Percentiles rank a stretch among this genome's conserved stretches.
These are phyloP conservation scores for Penicillium subrubescens DNA, from an alignment of 495 filamentous ascomycete species.

Conservation along the genomic window DNA sequence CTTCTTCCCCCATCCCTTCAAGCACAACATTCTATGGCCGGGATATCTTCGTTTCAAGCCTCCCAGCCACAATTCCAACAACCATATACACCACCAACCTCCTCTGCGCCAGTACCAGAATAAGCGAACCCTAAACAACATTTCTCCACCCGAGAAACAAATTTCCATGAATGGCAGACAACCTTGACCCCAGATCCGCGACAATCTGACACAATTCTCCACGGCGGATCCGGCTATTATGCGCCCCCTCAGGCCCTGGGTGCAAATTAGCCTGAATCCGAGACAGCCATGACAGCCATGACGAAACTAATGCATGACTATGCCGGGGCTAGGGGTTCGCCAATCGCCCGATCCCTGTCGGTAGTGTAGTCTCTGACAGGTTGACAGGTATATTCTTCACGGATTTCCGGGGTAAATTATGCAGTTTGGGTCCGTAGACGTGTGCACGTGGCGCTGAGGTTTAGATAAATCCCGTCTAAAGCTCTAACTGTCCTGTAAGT, in stretches of 20 bases:
- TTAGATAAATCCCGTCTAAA: neutral
- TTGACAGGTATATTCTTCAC: neutral
- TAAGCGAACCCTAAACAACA: neutral
- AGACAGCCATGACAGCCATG: neutral
- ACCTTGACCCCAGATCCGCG: neutral
- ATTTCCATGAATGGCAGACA: slow-evolving; percentile 16
- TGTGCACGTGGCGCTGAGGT: neutral
- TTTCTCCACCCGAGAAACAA: slow-evolving; percentile 2
- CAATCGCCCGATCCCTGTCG: neutral
- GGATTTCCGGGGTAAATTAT: neutral
- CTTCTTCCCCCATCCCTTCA: neutral
- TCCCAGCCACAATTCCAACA: neutral
- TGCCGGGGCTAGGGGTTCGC: neutral
- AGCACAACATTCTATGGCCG: neutral
- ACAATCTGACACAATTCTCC: neutral
- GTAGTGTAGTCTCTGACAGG: neutral
- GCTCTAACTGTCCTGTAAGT: neutral
- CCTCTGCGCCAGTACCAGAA: neutral
- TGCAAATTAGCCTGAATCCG: neutral
- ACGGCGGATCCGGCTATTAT: neutral
- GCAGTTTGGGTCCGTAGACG: neutral
- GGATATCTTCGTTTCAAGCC: slow-evolving; percentile 10
- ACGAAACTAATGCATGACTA: neutral
- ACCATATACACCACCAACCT: neutral
- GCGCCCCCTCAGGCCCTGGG: neutral